Evolutionary conservation across 306 rosid genomes (phyloP), one percentile per base, ranked within the genome.

Genomic region (Astragalus glycyphyllos): DNA sequence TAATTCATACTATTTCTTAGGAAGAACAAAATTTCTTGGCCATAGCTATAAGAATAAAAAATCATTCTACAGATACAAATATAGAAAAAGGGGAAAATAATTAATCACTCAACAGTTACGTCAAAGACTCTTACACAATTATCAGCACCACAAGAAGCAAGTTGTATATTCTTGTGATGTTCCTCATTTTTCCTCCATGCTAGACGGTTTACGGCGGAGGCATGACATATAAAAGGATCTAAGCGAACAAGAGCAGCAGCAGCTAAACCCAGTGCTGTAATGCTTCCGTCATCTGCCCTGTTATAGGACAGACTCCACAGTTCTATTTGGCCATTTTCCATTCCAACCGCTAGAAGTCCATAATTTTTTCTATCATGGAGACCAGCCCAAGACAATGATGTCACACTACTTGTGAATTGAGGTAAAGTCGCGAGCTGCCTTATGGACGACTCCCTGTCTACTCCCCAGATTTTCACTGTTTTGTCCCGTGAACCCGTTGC

Each of bases 401-500:
- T 95, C 79, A 95, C 87, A 15, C 99, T 95, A 48, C 86, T 85
- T 15, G 11, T 62, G 75, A 95, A 89, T 59, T 35, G 86, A 4
- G 96, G 91, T 55, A 95, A 69, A 37, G 88, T 83, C 20, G 65
- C 20, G 11, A 91, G 87, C 48, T 11, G 90, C 59, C 75, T 86
- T 55, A 91, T 84, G 6, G 89, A 84, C 16, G 86, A 82, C 13
- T 81, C 86, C 40, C 59, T 57, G 40, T 81, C 83, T 0, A 89
- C 37, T 1, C 79, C 84, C 99, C 99, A 95, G 55, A 91, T 86
- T 81, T 95, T 95, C 48, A 91, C 96, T 0, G 82, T 82, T 66
- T 89, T 95, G 82, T 91, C 97, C 66, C 99, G 79, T 0, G 99
- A 95, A 46, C 96, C 97, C 3, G 97, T 95, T 15, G 96, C 99